A percentile compares a stretch with the other conserved stretches of the same genome.
These are phyloP conservation scores for Starmera dryadoides DNA, from an alignment of 805 yeast species.

Conservation along the genomic window DNA sequence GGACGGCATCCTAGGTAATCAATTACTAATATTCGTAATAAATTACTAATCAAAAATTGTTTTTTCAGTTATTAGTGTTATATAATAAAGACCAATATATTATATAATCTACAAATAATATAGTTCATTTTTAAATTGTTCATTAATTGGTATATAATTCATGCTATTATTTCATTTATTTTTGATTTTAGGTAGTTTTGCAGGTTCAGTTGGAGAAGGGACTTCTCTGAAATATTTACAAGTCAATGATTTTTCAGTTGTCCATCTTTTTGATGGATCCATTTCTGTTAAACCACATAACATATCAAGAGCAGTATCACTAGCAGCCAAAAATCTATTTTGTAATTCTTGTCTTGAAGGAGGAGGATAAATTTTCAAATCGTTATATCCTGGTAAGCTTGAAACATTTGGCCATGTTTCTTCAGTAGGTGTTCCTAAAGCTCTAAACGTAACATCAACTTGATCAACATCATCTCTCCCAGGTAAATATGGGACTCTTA, in stretches of 20 bases:
- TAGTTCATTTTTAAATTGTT: too few relatives aligned
- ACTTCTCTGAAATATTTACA: constrained; percentile 63
- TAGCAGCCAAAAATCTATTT: constrained; percentile 84
- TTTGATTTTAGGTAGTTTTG: constrained; percentile 43
- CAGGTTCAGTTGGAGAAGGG: constrained; percentile 69
- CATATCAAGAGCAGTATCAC: constrained; percentile 73
- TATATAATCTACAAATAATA: too few relatives aligned
- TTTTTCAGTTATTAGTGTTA: too few relatives aligned
- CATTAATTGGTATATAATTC: too few relatives aligned
- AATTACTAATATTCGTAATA: too few relatives aligned
- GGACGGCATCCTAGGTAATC: too few relatives aligned
- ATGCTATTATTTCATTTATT: too few relatives aligned
- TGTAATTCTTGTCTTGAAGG: constrained; percentile 78
- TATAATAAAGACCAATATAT: too few relatives aligned
- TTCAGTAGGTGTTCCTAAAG: constrained; percentile 94
- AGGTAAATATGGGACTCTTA: constrained; percentile 90
- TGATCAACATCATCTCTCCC: constrained; percentile 90
- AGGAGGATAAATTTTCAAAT: constrained; percentile 69
- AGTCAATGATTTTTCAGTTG: constrained; percentile 53
- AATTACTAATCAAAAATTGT: too few relatives aligned
- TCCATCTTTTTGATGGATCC: constrained; percentile 73
- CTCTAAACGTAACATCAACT: constrained; percentile 86
- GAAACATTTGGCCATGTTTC: constrained; percentile 87
- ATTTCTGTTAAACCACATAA: constrained; percentile 65
- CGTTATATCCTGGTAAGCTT: constrained; percentile 66